phyloP scores from a whole-genome alignment of 2,329 filamentous ascomycete genomes.

The Fusarium brevicatenulatum region DNA sequence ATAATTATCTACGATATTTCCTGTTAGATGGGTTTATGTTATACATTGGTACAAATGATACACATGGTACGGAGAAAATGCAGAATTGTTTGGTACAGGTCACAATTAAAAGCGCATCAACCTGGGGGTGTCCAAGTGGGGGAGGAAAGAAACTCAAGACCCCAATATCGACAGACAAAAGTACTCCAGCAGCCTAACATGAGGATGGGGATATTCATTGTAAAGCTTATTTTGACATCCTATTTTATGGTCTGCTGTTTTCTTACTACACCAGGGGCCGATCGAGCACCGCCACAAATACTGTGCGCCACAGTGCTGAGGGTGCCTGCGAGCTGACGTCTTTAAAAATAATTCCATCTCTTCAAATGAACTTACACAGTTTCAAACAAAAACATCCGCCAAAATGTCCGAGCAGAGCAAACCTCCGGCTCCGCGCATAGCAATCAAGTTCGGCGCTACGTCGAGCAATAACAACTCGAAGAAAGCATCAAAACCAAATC shows the following conservation, averaged over 20 bases:
- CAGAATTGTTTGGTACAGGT: neutral
- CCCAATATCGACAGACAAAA: neutral
- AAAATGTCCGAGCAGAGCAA: conserved; percentile 45
- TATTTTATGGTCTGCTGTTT: neutral
- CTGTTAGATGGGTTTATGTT: no score
- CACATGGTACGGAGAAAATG: neutral
- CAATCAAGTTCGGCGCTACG: conserved; percentile 58
- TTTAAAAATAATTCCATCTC: conserved; percentile 6
- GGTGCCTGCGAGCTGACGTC: conserved; percentile 26
- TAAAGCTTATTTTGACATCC: neutral
- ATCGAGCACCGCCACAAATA: neutral
- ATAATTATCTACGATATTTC: neutral
- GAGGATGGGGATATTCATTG: no score
- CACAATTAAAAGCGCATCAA: neutral
- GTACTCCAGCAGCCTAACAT: neutral
- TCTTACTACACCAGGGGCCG: neutral
- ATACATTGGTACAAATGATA: neutral
- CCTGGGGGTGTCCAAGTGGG: neutral
- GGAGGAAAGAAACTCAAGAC: neutral
- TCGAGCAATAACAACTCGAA: conserved; percentile 44
- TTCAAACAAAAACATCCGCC: neutral
- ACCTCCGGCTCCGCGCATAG: conserved; percentile 52
- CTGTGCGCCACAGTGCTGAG: neutral
- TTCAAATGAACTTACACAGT: neutral
- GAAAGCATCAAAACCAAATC: conserved; percentile 48